Percentiles rank a stretch among this genome's conserved stretches.
phyloP scores from a whole-genome alignment of 1,284 basidiomycete species.

The Papiliotrema laurentii region DNA sequence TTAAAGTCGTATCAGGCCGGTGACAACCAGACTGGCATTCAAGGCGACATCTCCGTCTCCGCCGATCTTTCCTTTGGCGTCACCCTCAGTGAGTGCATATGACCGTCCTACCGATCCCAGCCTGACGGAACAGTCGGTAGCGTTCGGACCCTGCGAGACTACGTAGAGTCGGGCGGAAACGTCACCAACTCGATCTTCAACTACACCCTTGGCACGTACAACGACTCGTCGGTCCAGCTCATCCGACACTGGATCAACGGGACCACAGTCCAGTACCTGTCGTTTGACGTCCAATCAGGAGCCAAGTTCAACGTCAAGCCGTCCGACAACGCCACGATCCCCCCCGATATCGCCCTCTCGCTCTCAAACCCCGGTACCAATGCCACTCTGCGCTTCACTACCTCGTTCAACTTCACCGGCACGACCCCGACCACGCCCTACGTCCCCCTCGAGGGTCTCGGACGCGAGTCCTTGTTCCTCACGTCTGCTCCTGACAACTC shows the following conservation, averaged over 20 bases:
- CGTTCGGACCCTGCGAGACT: slow-evolving; percentile 49
- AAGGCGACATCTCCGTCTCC: slow-evolving; percentile 43
- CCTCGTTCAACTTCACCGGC: slow-evolving; percentile 50
- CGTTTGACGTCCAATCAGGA: slow-evolving; percentile 32
- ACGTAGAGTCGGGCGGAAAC: slow-evolving; percentile 38
- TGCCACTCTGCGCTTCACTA: slow-evolving; percentile 42
- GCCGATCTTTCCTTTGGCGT: slow-evolving; percentile 48
- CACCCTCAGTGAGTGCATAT: slow-evolving; percentile 35
- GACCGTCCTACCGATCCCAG: neutral
- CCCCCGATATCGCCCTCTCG: slow-evolving; percentile 43
- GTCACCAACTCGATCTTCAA: slow-evolving; percentile 49
- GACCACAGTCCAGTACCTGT: slow-evolving; percentile 43
- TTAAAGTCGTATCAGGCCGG: slow-evolving; percentile 10
- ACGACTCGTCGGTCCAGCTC: slow-evolving; percentile 41
- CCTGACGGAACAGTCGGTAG: slow-evolving; percentile 37
- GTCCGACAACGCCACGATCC: slow-evolving; percentile 36
- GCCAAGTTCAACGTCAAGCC: slow-evolving; percentile 38
- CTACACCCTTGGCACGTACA: slow-evolving; percentile 48
- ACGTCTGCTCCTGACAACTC: slow-evolving; percentile 22
- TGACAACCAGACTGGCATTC: slow-evolving; percentile 47
- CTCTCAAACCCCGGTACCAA: slow-evolving; percentile 26
- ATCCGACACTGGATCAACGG: slow-evolving; percentile 51
- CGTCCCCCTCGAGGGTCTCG: slow-evolving; percentile 34
- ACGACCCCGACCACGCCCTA: slow-evolving; percentile 27
- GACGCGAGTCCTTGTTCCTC: slow-evolving; percentile 43